Evolutionary conservation across 2,329 filamentous ascomycete species (phyloP), one percentile per base, ranked within the genome.

Genomic region (Ceratocystis smalleyi): DNA sequence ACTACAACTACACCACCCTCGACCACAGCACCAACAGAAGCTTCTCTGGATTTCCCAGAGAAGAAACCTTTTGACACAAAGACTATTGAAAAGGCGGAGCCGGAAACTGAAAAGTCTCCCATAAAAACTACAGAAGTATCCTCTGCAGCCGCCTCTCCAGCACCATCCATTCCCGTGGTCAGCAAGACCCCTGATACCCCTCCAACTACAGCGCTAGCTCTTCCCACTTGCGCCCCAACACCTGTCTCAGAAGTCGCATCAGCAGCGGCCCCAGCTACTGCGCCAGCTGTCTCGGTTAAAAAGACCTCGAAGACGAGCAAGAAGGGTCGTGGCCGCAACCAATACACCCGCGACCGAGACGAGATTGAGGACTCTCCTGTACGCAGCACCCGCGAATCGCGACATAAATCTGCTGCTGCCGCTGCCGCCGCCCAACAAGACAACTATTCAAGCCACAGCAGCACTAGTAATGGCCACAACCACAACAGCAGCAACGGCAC

Each of bases 341-440:
- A 94, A 73, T 91, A 92, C 70, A 91, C 87, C 0, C 87, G 86
- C 71, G 87, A 91, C 68, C 82, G 85, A 57, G 87, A 89, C 59
- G 78, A 80, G 19, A 78, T 77, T 35, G 81, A 83, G 32, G 80
- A 78, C 30, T 84, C 84, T 3, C 81, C 83, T 8, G 77, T 78
- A 47, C 75, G 83, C 67, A 81, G 82, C 65, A 82, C 68, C 76
- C 81, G 72, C 74, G 79, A 72, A 77, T 62, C 62, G 6, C 65
- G 65, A 15, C 62, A 66, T 40, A 66, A 66, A 40, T 40, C 35
- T 40, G 35, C 35, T 40, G 35, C 35, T 10, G 32, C 32, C 32
- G 32, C 32, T 12, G 32, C 32, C 2, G 54, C 57, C 4, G 22
- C 64, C 27, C 19, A 35, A 17, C 32, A 62, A 7, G 59, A 63